Base-by-base conservation (phyloP, 2,329 filamentous ascomycete species). In the Cordyceps tenuipes region DNA sequence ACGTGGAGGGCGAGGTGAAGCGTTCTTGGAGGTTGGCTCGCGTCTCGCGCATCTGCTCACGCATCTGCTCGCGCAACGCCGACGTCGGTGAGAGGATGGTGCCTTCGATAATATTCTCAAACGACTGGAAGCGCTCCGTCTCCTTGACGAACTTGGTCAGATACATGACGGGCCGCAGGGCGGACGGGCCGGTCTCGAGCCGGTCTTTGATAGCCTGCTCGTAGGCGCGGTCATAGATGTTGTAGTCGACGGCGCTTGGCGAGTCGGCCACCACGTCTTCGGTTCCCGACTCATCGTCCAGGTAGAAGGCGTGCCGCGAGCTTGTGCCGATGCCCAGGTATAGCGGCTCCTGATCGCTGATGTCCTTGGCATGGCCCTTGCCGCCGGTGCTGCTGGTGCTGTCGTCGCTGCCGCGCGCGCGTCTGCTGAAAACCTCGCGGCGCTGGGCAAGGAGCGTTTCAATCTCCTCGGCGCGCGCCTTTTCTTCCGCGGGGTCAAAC, bases 211-310 rank as follows among this genome's bases (percentile, higher is more conserved):
- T 90, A 62, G 89, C 83, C 21, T 70, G 69, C 68, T 90, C 85
- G 70, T 96, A 97, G 0, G 93, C 93, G 0, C 82, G 84, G 71
- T 96, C 90, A 71, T 96, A 97, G 61, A 97, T 87, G 68, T 94
- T 86, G 66, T 90, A 90, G 62, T 95, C 91, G 6, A 90, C 89
- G 1, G 87, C 88, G 0, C 87, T 87, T 3, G 93, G 93, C 1
- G 90, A 95, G 72, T 96, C 91, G 34, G 89, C 90, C 46, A 96
- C 86, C 5, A 87, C 71, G 23, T 80, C 72, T 3, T 73, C 72
- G 15, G 50, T 21, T 8, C 34, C 39, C 8, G 72, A 73, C 10
- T 70, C 65, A 26, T 73, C 69, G 59, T 75, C 72, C 46, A 68
- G 70, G 50, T 70, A 68, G 65, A 78, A 78, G 19, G 77, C 77